These are phyloP conservation scores for Jatropha multifida DNA, from an alignment of 441 rosid genomes.

Conservation along the genomic window DNA sequence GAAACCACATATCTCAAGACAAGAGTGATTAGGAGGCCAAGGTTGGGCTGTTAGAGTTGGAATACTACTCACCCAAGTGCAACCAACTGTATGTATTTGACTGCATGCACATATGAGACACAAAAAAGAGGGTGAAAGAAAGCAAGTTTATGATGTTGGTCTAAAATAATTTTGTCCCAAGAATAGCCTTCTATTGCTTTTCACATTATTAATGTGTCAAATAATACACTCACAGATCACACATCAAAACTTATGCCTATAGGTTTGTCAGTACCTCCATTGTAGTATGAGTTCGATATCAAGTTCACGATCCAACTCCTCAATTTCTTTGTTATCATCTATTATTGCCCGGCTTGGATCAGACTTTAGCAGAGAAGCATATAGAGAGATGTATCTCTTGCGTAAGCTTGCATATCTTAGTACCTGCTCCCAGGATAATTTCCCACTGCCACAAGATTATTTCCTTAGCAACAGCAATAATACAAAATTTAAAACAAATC, in stretches of 20 bases:
- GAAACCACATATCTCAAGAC: background rate
- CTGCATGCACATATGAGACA: background rate
- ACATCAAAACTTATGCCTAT: background rate
- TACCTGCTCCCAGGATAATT: constrained; percentile 92
- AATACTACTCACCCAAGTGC: background rate
- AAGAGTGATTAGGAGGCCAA: background rate
- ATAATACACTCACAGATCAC: background rate
- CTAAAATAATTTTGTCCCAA: background rate
- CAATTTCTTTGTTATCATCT: constrained; percentile 80
- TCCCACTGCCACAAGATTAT: constrained; percentile 76
- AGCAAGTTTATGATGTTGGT: background rate
- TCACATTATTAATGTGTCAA: background rate
- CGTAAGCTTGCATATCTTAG: constrained; percentile 73
- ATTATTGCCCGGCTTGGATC: constrained; percentile 60
- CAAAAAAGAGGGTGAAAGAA: background rate
- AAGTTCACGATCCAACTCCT: constrained; percentile 86
- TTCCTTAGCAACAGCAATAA: constrained; percentile 34
- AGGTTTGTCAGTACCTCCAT: constrained; percentile 69
- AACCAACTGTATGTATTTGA: background rate
- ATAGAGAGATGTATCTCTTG: constrained; percentile 84
- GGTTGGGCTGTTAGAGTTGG: background rate
- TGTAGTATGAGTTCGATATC: constrained; percentile 92
- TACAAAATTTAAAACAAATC: background rate
- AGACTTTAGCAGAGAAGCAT: constrained; percentile 89
- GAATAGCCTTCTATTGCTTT: background rate